These are phyloP conservation scores for Rhodotorula sp. DNA, from an alignment of 1,284 basidiomycete genomes.

Conservation along the genomic window DNA sequence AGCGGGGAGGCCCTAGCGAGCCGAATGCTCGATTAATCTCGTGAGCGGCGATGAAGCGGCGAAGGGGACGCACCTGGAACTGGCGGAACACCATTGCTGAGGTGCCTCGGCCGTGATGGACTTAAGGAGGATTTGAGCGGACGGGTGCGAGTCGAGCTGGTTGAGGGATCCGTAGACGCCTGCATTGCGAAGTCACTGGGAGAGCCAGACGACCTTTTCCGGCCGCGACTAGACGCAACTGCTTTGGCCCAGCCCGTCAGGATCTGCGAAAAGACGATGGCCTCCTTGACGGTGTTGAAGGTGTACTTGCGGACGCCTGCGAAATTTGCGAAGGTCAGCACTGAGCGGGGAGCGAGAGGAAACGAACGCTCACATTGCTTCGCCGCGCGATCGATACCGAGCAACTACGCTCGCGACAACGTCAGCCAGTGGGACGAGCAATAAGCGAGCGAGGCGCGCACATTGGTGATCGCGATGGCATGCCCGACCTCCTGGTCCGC, in stretches of 20 bases:
- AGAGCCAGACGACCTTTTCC: too few species aligned
- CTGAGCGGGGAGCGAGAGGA: too few species aligned
- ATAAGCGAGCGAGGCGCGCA: slow-evolving; percentile 39
- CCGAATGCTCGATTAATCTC: not conserved
- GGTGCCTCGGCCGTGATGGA: slow-evolving; percentile 64
- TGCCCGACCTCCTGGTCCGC: slow-evolving; percentile 58
- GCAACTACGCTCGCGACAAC: not conserved
- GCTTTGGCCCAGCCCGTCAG: slow-evolving; percentile 63
- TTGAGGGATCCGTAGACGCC: slow-evolving; percentile 60
- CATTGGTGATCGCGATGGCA: slow-evolving; percentile 55
- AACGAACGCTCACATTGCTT: slow-evolving; percentile 22
- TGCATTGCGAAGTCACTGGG: slow-evolving; percentile 9
- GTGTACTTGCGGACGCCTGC: slow-evolving; percentile 50
- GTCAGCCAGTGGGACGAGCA: not conserved
- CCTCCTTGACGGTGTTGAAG: slow-evolving; percentile 61
- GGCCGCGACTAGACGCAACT: slow-evolving; percentile 49
- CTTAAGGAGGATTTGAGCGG: slow-evolving; percentile 60
- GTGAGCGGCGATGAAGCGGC: slow-evolving; percentile 58
- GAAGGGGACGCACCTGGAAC: slow-evolving; percentile 52
- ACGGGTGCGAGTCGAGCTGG: slow-evolving; percentile 61
- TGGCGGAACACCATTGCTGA: slow-evolving; percentile 68
- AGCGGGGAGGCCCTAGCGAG: slow-evolving; percentile 6
- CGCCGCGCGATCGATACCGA: slow-evolving; percentile 31
- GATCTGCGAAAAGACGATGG: slow-evolving; percentile 63
- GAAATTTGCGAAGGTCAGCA: not conserved